Base-by-base conservation (phyloP, 2,329 filamentous ascomycete genomes). In the Botrytis fragariae region DNA sequence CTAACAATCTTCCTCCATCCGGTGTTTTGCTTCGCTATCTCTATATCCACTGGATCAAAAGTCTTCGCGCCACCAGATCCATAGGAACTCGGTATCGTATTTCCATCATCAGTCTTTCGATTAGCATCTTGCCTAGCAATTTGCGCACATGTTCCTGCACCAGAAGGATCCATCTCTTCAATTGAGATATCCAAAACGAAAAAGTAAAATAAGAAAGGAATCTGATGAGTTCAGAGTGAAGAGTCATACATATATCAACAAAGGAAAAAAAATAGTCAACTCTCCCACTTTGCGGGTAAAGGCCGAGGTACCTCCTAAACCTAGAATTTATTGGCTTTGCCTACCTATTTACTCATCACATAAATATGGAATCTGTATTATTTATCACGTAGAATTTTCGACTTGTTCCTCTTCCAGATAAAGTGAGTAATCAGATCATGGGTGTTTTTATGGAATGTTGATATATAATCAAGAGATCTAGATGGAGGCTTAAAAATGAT, bases 1-100 rank as follows among this genome's bases (percentile, higher is more conserved):
- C 85, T 83, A 57, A 87, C 82, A 48, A 87, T 82, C 74, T 82
- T 77, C 39, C 75, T 73, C 77, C 76, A 78, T 71, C 77, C 77
- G 37, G 61, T 64, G 4, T 72, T 51, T 4, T 75, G 42, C 37
- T 70, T 73, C 37, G 29, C 25, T 7, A 35, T 35, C 20, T 67
- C n/a, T 32, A 22, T 20, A 44, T 64, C 61, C 61, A 45, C 61
- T 32, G 39, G 61, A n/a, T 44, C 39, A 45, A 45, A 22, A 10
- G 16, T 20, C 39, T 64, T 45, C 10, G 39, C 25, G 25, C 39
- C 39, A 44, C 39, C 20, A 1, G 61, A 64, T 45, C 18, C n/a
- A 12, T 45, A 16, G 1, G 29, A 45, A 45, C 4, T 42, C 10
- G 39, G 39, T 29, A 45, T 45, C 7, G 42, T 42, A 44, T 63